A percentile compares a stretch with the other conserved stretches of the same genome.
Conservation (phyloP, 257 asterid genomes). For the Lycium barbarum region DNA sequence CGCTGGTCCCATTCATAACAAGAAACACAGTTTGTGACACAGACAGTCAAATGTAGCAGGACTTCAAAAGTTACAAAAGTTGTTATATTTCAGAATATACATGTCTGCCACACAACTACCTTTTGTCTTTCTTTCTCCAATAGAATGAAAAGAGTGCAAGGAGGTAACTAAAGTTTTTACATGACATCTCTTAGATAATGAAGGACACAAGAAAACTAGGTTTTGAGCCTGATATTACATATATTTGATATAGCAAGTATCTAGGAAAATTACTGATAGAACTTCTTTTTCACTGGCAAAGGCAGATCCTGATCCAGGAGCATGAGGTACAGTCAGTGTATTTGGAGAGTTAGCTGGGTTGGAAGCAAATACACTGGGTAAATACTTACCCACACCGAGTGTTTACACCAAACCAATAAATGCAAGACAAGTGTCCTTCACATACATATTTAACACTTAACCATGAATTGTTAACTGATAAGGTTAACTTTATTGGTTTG, state of each 20-base stretch:
- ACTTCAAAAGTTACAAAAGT: not conserved
- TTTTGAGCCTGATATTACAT: not conserved
- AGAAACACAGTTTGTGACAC: not conserved
- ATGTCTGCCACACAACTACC: not conserved
- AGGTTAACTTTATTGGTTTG: slow-evolving; percentile 3
- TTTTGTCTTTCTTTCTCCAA: not conserved
- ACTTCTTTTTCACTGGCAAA: not conserved
- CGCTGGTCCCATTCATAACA: not conserved
- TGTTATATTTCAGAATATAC: not conserved
- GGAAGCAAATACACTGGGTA: slow-evolving; percentile 10
- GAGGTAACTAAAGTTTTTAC: not conserved
- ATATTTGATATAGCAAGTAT: not conserved
- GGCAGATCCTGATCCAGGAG: not conserved
- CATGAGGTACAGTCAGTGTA: not conserved
- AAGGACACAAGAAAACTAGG: not conserved
- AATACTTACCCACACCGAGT: not conserved
- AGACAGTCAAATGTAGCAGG: not conserved
- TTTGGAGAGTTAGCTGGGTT: not conserved
- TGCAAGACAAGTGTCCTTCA: not conserved
- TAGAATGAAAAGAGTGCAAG: not conserved
- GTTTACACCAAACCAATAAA: slow-evolving; percentile 17
- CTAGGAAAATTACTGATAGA: not conserved
- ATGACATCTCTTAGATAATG: not conserved
- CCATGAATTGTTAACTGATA: not conserved
- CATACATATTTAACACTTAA: slow-evolving; percentile 14